phyloP scores from a whole-genome alignment of 192 early-diverging fungal genomes.

The Rhizophagus clarus region DNA sequence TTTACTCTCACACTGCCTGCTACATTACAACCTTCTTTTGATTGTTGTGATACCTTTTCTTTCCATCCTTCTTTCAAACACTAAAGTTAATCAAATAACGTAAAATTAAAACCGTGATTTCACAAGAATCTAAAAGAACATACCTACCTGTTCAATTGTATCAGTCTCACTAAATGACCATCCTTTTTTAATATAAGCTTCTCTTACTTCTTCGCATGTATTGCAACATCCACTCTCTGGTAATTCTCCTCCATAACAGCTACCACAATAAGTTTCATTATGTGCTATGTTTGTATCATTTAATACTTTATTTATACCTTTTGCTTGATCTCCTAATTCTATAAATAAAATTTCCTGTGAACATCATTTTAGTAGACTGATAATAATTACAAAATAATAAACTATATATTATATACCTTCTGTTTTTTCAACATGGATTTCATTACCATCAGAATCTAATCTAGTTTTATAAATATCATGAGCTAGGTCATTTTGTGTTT shows the following conservation, averaged over 20 bases:
- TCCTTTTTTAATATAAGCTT: slow-evolving; percentile 78
- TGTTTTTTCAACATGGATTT: slow-evolving; percentile 59
- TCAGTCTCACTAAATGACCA: slow-evolving; percentile 84
- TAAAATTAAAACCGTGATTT: not conserved
- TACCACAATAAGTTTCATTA: slow-evolving; percentile 71
- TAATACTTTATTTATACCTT: slow-evolving; percentile 32
- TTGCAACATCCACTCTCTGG: slow-evolving; percentile 87
- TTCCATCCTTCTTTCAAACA: slow-evolving; percentile 85
- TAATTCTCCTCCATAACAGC: slow-evolving; percentile 80
- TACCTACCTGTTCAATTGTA: slow-evolving; percentile 81
- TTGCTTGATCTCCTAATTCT: slow-evolving; percentile 59
- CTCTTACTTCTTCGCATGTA: slow-evolving; percentile 88
- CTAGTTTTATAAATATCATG: slow-evolving; percentile 85
- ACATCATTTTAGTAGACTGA: too few species aligned
- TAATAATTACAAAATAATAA: not conserved
- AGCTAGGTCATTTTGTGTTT: slow-evolving; percentile 75
- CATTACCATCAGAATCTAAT: slow-evolving; percentile 65
- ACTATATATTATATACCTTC: slow-evolving; percentile 42
- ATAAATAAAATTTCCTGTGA: not conserved
- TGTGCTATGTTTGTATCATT: slow-evolving; percentile 25
- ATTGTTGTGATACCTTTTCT: slow-evolving; percentile 73
- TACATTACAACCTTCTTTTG: slow-evolving; percentile 89
- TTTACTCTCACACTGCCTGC: slow-evolving; percentile 81
- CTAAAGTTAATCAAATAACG: slow-evolving; percentile 35
- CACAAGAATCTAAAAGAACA: not conserved